Base-by-base conservation (phyloP, 306 rosid species). In the Erythrophleum fordii region DNA sequence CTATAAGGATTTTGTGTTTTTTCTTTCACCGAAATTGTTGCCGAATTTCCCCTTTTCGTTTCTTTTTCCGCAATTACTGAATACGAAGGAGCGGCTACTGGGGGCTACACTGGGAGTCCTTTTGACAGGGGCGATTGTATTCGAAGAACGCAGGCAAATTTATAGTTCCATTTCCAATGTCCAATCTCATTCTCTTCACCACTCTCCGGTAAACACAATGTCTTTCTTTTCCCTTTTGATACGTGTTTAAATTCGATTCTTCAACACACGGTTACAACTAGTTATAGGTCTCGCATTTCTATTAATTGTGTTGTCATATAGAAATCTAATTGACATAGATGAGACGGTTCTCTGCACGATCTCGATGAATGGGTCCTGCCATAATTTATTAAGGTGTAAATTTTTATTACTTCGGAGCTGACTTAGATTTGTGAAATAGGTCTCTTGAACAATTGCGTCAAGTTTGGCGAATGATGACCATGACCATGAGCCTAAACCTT, bases 31-130 rank as follows among this genome's bases (percentile, higher is more conserved):
- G 51, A 17, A 49, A 58, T 44, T 18, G 23, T 0, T 56, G 37
- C 41, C 52, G 18, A 41, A 46, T 52, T 56, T 70, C 13, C 23
- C 45, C 3, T 28, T 69, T 59, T 29, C 29, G 3, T 41, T 37
- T 28, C 22, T 39, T 58, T 35, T 51, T 17, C 37, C 12, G 34
- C 25, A 45, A 70, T 66, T 66, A 22, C 9, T 11, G 18, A 52
- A 31, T 46, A 11, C 79, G 64, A 85, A 91, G 95, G 92, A 91
- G 86, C 90, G 93, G 66, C 80, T 91, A 1, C 82, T 91, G 20
- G 95, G 93, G 45, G 88, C 82, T 78, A 88, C 98, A 51, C 77
- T 92, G 61, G 99, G 98, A 72, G 85, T 82, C 77, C 25, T 86
- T 39, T 76, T 96, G 44, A 78, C 93, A 37, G 98, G 97, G 59